These are phyloP conservation scores for Lepidium sativum DNA, from an alignment of 345 rosid species.

Conservation along the genomic window DNA sequence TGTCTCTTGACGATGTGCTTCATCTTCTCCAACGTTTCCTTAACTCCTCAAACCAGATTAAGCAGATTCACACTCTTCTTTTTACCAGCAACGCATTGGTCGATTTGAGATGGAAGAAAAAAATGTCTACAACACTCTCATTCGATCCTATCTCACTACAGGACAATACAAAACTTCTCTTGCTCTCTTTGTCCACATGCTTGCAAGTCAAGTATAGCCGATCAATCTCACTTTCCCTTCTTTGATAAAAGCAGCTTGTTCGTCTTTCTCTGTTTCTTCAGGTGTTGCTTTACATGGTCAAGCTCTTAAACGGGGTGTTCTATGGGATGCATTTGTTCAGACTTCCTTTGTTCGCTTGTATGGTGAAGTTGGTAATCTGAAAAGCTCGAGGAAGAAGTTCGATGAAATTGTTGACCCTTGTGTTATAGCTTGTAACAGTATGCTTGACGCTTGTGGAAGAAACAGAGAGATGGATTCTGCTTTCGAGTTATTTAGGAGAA, in stretches of 20 bases:
- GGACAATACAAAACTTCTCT: slow-evolving; percentile 31
- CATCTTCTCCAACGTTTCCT: slow-evolving; percentile 43
- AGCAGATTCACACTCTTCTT: slow-evolving; percentile 48
- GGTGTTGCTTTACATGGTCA: slow-evolving; percentile 51
- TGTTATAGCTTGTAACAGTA: slow-evolving; percentile 41
- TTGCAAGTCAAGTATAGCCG: slow-evolving; percentile 35
- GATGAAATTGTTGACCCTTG: slow-evolving; percentile 44
- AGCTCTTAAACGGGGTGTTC: slow-evolving; percentile 39
- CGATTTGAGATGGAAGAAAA: slow-evolving; percentile 32
- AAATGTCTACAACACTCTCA: slow-evolving; percentile 50
- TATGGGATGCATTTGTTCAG: slow-evolving; percentile 41
- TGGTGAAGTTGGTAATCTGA: slow-evolving; percentile 23
- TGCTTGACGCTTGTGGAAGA: slow-evolving; percentile 56
- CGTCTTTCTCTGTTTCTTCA: slow-evolving; percentile 24
- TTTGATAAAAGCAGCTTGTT: slow-evolving; percentile 43
- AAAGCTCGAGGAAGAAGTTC: slow-evolving; percentile 42
- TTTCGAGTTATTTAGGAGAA: slow-evolving; percentile 33
- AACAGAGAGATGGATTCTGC: slow-evolving; percentile 52
- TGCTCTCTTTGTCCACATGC: slow-evolving; percentile 52
- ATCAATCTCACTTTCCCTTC: slow-evolving; percentile 61
- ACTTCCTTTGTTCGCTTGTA: slow-evolving; percentile 46
- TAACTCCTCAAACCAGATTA: slow-evolving; percentile 31
- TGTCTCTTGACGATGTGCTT: slow-evolving; percentile 37
- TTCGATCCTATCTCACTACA: slow-evolving; percentile 47
- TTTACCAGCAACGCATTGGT: slow-evolving; percentile 22